Base-by-base conservation (phyloP, 1,284 basidiomycete genomes). In the Gastroboletus turbinatus region DNA sequence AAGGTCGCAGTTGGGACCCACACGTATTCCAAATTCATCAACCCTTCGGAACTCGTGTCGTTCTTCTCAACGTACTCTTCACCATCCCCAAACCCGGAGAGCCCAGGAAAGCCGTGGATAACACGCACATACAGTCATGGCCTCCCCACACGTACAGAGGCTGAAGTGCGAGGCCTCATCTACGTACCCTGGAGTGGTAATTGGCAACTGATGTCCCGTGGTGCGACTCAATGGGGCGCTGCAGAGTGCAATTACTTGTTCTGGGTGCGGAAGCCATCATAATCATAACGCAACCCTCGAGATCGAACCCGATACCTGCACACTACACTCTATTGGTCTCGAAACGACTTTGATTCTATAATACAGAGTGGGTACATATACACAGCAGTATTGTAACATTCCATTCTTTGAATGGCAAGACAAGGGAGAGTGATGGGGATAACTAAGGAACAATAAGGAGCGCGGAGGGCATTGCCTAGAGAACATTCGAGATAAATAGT, bases 1-100 rank as follows among this genome's bases (percentile, higher is more conserved):
- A 81, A 94, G 63, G 97, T 99, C 50, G 81, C 90, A 0, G 83
- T 82, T 0, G 96, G 96, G 3, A 99, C 97, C 5, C 97, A 99
- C 73, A 94, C 92, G 0, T 90, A 93, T 69, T 78, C 82, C 39
- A 98, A 99, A 75, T 99, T 85, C 72, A 80, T 99, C 68, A 91
- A 92, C 62, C 94, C 96, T 1, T 77, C 81, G 1, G 96, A 99
- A 71, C 82, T 99, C n/a, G 76, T 90, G 35, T 80, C 80, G 10
- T 98, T 92, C 75, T 96, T 99, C 74, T 78, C 82, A 52, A 75
- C 71, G 32, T 80, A 82, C 73, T 82, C 77, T 68, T 77, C 62
- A 71, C 72, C 75, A 54, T 54, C 68, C 56, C 43, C 72, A 62
- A 46, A 45, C 46, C 36, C 59, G 5, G 66, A 62, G 35, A 60